Evolutionary conservation across 1,284 basidiomycete species (phyloP).

Genomic region (Trametes sp.): DNA sequence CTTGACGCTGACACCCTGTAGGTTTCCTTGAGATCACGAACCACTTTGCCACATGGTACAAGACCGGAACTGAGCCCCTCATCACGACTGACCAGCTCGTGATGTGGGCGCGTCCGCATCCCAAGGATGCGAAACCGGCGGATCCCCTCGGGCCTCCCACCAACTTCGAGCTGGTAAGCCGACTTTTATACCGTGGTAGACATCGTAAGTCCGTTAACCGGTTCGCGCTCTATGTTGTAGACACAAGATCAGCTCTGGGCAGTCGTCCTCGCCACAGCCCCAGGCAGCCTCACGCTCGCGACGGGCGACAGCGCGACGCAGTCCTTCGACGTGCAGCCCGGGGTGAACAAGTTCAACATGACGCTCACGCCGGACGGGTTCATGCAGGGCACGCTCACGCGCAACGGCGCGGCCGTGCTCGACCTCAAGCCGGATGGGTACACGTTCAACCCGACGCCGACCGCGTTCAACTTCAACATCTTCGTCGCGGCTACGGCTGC

Average conservation of each 20-base stretch:
- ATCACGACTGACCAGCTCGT: slow-evolving; percentile 71
- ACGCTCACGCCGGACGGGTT: slow-evolving; percentile 64
- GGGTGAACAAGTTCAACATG: slow-evolving; percentile 72
- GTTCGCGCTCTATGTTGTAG: slow-evolving; percentile 41
- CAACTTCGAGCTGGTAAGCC: slow-evolving; percentile 58
- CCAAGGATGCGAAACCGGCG: slow-evolving; percentile 56
- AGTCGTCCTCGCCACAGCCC: slow-evolving; percentile 67
- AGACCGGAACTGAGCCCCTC: slow-evolving; percentile 71
- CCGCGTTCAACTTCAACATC: slow-evolving; percentile 71
- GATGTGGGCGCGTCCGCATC: slow-evolving; percentile 80
- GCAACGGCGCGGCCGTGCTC: slow-evolving; percentile 61
- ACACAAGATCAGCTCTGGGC: slow-evolving; percentile 68
- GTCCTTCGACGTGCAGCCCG: slow-evolving; percentile 61
- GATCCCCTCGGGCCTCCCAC: slow-evolving; percentile 63
- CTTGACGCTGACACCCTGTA: slow-evolving; percentile 23
- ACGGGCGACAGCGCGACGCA: slow-evolving; percentile 53
- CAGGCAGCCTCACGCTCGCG: slow-evolving; percentile 59
- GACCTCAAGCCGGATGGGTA: slow-evolving; percentile 57
- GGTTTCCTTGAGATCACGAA: slow-evolving; percentile 71
- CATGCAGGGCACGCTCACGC: slow-evolving; percentile 65
- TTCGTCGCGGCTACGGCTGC: slow-evolving; percentile 52
- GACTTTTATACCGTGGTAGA: not conserved
- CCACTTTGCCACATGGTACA: slow-evolving; percentile 80
- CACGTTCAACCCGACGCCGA: slow-evolving; percentile 59
- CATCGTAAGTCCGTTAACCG: not conserved